Conservation (phyloP, 2,329 filamentous ascomycete species). For the Periconia macrospinosa region DNA sequence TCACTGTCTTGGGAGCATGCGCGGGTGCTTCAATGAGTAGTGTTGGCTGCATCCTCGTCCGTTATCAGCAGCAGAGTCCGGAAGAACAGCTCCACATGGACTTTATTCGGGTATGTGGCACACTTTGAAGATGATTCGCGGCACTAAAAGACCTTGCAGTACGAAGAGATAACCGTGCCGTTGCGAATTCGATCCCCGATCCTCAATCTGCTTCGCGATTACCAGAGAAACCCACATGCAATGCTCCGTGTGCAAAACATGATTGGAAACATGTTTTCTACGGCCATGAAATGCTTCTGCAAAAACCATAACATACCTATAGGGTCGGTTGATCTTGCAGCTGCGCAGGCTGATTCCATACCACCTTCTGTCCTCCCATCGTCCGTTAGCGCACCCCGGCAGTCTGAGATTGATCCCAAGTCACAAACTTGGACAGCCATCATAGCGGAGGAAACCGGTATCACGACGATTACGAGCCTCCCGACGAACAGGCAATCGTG, state of each 20-base stretch:
- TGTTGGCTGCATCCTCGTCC: constrained; percentile 62
- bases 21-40: constrained; percentile 58
- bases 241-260: constrained; percentile 61
- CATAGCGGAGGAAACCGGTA: constrained; percentile 57
- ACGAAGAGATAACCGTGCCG: constrained; percentile 54
- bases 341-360: constrained; percentile 58
- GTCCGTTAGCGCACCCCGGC: constrained; percentile 47
- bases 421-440: constrained; percentile 60
- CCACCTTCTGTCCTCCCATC: constrained; percentile 21
- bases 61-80: constrained; percentile 57
- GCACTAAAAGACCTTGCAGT: constrained; percentile 37
- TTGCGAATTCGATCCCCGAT: neutral
- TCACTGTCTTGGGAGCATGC: constrained; percentile 60
- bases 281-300: constrained; percentile 55
- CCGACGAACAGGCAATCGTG: constrained; percentile 59
- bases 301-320: constrained; percentile 47
- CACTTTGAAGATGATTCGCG: neutral
- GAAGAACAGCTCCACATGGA: constrained; percentile 58
- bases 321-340: constrained; percentile 56
- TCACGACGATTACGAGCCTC: constrained; percentile 63
- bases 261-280: constrained; percentile 60
- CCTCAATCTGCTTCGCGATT: constrained; percentile 57
- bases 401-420: constrained; percentile 46
- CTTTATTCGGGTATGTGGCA: constrained; percentile 43
- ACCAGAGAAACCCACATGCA: constrained; percentile 56